A percentile compares a stretch with the other conserved stretches of the same genome.
Conservation (phyloP, 1,284 basidiomycete genomes). For the Gymnopus androsaceus region DNA sequence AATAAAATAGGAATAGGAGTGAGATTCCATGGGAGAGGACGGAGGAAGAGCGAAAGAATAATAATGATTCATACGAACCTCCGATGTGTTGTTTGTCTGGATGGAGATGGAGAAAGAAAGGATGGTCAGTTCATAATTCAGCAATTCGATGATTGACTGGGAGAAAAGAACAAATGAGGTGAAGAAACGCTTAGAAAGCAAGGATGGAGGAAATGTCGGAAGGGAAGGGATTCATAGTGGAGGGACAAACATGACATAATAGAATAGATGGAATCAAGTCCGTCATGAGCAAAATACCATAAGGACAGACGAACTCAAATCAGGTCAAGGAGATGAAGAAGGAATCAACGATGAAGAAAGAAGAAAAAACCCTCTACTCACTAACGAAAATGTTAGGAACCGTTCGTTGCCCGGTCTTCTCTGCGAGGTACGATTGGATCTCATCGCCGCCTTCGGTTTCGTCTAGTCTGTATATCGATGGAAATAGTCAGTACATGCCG, state of each 20-base stretch:
- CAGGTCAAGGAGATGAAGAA: too few relatives aligned
- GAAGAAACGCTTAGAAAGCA: too few relatives aligned
- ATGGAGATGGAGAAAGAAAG: background rate
- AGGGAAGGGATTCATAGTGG: too few relatives aligned
- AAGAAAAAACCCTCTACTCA: too few relatives aligned
- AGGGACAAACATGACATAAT: too few relatives aligned
- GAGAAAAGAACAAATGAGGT: too few relatives aligned
- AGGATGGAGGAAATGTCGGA: too few relatives aligned
- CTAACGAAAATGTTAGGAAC: slow-evolving; percentile 61
- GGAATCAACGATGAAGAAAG: too few relatives aligned
- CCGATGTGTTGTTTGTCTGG: slow-evolving; percentile 40
- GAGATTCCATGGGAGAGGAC: background rate
- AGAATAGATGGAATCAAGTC: background rate
- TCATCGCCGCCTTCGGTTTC: slow-evolving; percentile 42
- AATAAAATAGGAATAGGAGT: background rate
- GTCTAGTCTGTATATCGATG: slow-evolving; percentile 19
- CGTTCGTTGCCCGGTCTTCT: slow-evolving; percentile 50
- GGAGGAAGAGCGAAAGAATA: background rate
- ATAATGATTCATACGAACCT: slow-evolving; percentile 20
- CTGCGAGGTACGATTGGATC: slow-evolving; percentile 48
- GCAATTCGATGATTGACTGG: too few relatives aligned
- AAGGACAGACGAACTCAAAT: too few relatives aligned
- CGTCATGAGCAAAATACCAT: background rate
- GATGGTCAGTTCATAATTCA: background rate
- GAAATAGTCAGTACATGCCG: too few relatives aligned